Percentiles rank a stretch among this genome's conserved stretches.
Conservation (phyloP, 257 asterid genomes). For the Nicotiana benthamiana region DNA sequence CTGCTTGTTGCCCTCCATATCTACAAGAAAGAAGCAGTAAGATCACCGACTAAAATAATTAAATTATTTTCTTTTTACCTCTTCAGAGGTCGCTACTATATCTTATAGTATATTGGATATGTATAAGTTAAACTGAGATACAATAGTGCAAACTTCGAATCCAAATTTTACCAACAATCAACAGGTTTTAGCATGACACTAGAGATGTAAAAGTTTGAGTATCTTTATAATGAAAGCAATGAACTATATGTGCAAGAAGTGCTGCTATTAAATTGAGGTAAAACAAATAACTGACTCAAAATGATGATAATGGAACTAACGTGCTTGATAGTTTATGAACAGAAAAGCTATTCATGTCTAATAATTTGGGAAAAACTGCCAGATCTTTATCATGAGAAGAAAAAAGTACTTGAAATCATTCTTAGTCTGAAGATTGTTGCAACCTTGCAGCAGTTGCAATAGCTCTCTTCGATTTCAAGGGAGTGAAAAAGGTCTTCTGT, state of each 20-base stretch:
- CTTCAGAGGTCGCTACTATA: neutral
- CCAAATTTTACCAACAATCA: neutral
- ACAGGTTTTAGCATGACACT: neutral
- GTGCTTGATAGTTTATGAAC: neutral
- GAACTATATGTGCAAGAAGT: neutral
- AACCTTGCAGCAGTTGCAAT: neutral
- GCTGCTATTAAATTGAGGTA: neutral
- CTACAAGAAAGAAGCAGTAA: conserved; percentile 33
- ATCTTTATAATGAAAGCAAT: neutral
- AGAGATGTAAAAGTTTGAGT: neutral
- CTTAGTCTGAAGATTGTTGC: neutral
- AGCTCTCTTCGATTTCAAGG: neutral
- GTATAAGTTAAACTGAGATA: neutral
- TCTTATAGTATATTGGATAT: neutral
- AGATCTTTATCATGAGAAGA: neutral
- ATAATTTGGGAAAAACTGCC: neutral
- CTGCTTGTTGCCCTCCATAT: conserved; percentile 38
- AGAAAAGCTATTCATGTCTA: neutral
- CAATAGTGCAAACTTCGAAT: neutral
- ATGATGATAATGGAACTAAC: neutral
- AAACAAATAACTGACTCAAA: neutral
- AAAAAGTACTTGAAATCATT: neutral
- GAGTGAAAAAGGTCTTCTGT: neutral
- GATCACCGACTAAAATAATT: neutral
- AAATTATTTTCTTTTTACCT: neutral